These are phyloP conservation scores for Madurella fahalii DNA, from an alignment of 2,329 filamentous ascomycete genomes.

Conservation along the genomic window DNA sequence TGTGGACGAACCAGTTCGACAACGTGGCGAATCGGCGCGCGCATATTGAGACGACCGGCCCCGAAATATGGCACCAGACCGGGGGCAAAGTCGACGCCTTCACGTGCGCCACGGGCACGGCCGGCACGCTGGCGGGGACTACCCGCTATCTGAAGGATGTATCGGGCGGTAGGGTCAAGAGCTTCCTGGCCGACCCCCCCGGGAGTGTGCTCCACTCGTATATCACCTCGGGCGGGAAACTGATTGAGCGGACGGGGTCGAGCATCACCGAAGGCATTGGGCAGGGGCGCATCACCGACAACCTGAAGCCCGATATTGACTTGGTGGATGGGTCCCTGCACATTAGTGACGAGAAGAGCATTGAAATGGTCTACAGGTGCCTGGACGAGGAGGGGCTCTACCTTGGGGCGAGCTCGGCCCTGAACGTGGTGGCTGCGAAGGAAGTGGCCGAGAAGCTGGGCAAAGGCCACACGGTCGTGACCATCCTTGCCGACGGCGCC, in stretches of 20 bases:
- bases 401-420: conserved; percentile 83
- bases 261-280: conserved; percentile 98
- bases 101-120: conserved; percentile 91
- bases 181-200: conserved; percentile 88
- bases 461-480: conserved; percentile 85
- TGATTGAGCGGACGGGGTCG: conserved; percentile 75
- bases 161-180: conserved; percentile 73
- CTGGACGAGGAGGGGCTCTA: conserved; percentile 95
- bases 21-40: conserved; percentile 91
- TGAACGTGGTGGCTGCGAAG: conserved; percentile 94
- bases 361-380: conserved; percentile 96
- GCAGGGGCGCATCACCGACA: conserved; percentile 94
- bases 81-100: conserved; percentile 83
- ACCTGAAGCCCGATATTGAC: conserved; percentile 78
- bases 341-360: conserved; percentile 88
- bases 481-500: conserved; percentile 91
- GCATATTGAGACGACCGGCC: conserved; percentile 94
- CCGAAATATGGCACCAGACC: conserved; percentile 96
- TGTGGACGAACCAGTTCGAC: conserved; percentile 99
- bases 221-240: conserved; percentile 76
- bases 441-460: conserved; percentile 90
- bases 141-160: conserved; percentile 86
- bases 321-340: conserved; percentile 79
- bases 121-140: conserved; percentile 81
- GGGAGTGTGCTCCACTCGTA: conserved; percentile 92